Evolutionary conservation across 768 basidiomycete species (phyloP).

Genomic region (Russula sp.): DNA sequence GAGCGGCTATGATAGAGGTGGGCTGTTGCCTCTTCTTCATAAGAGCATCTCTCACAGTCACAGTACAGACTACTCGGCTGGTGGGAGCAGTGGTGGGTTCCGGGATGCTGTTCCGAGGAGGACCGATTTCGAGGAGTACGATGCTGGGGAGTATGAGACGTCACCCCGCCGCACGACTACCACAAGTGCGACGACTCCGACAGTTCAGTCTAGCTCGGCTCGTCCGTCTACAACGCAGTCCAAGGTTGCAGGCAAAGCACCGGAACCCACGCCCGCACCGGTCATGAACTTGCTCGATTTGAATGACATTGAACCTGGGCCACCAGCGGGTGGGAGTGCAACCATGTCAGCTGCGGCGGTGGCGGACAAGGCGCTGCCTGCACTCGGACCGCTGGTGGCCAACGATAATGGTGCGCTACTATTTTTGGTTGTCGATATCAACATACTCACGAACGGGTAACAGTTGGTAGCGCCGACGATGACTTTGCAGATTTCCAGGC

Average conservation of each 20-base stretch:
- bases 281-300: slow-evolving; percentile 73
- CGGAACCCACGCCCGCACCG: slow-evolving; percentile 37
- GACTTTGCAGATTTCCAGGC: slow-evolving; percentile 86
- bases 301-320: slow-evolving; percentile 56
- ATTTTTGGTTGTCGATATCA: not conserved
- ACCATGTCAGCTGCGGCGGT: slow-evolving; percentile 28
- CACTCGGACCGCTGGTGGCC: slow-evolving; percentile 30
- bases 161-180: slow-evolving; percentile 38
- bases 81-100: slow-evolving; percentile 50
- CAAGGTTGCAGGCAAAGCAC: slow-evolving; percentile 31
- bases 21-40: not conserved
- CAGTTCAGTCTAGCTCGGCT: slow-evolving; percentile 32
- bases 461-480: slow-evolving; percentile 46
- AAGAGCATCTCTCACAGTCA: slow-evolving; percentile 4
- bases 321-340: not conserved
- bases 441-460: not conserved
- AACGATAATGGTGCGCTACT: slow-evolving; percentile 24
- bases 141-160: slow-evolving; percentile 90
- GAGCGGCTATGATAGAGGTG: slow-evolving; percentile 35
- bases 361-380: slow-evolving; percentile 51
- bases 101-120: slow-evolving; percentile 50
- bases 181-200: slow-evolving; percentile 29
- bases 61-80: slow-evolving; percentile 19
- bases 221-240: slow-evolving; percentile 27
- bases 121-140: slow-evolving; percentile 82